phyloP scores from a whole-genome alignment of 2,329 filamentous ascomycete species.

The Amylocarpus encephaloides region DNA sequence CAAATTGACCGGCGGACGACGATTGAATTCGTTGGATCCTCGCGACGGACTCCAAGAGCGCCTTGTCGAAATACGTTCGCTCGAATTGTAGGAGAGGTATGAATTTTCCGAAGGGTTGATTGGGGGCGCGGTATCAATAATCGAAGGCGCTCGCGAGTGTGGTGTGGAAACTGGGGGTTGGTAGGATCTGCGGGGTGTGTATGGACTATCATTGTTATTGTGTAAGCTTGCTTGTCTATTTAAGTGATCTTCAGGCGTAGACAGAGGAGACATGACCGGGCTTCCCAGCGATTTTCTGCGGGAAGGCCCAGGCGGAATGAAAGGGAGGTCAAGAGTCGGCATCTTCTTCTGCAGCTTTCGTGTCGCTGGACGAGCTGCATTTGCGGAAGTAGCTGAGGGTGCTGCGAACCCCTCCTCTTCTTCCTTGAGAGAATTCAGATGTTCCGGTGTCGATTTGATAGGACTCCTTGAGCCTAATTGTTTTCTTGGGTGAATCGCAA shows the following conservation, averaged over 20 bases:
- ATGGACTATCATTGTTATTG: slow-evolving; percentile 22
- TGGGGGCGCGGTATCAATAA: slow-evolving; percentile 51
- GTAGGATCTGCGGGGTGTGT: slow-evolving; percentile 38
- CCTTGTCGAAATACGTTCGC: slow-evolving; percentile 46
- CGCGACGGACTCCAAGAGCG: slow-evolving; percentile 54
- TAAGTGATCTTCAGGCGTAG: slow-evolving; percentile 14
- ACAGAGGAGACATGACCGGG: slow-evolving; percentile 33
- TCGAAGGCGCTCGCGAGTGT: slow-evolving; percentile 42
- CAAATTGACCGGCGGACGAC: slow-evolving; percentile 62
- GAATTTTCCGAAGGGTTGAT: slow-evolving; percentile 59
- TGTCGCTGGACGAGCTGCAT: not conserved
- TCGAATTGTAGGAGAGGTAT: slow-evolving; percentile 51
- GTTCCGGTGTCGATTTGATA: slow-evolving; percentile 33
- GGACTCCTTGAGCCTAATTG: slow-evolving; percentile 7
- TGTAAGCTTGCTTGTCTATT: slow-evolving; percentile 25
- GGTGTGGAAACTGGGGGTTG: slow-evolving; percentile 40
- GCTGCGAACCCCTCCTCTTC: slow-evolving; percentile 34
- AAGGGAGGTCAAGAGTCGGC: slow-evolving; percentile 36
- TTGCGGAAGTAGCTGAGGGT: no score
- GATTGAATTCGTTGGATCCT: slow-evolving; percentile 50
- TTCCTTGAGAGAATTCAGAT: slow-evolving; percentile 33
- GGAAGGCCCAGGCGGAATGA: slow-evolving; percentile 46
- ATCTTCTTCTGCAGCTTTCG: slow-evolving; percentile 32
- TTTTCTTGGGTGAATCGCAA: slow-evolving; percentile 23
- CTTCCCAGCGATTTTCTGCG: slow-evolving; percentile 33